These are phyloP conservation scores for Hebeloma cylindrosporum DNA, from an alignment of 768 basidiomycete genomes.

Conservation along the genomic window DNA sequence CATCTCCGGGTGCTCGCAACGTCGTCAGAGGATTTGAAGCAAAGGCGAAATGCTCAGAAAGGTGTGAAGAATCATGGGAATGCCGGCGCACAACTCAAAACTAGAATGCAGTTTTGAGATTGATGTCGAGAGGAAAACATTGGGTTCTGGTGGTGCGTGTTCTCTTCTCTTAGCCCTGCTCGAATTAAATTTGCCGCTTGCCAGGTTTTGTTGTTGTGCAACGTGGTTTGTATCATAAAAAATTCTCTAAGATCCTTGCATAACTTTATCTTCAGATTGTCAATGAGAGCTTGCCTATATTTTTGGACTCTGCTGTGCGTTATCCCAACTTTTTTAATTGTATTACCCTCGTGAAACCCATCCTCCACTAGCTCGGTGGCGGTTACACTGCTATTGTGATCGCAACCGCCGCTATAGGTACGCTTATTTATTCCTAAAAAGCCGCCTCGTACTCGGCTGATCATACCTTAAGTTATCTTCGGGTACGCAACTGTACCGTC, in stretches of 20 bases:
- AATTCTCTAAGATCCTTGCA: neutral
- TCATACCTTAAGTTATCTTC: conserved; percentile 61
- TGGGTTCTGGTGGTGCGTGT: conserved; percentile 87
- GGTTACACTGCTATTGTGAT: conserved; percentile 74
- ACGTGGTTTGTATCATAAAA: conserved; percentile 61
- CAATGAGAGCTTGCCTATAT: conserved; percentile 83
- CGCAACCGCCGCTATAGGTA: conserved; percentile 72
- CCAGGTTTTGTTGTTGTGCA: conserved; percentile 82
- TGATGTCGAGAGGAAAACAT: conserved; percentile 70
- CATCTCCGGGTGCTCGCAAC: conserved; percentile 83
- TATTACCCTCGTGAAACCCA: neutral
- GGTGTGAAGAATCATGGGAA: conserved; percentile 38
- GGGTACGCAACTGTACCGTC: conserved; percentile 50
- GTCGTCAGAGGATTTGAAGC: conserved; percentile 69
- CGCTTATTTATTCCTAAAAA: conserved; percentile 13
- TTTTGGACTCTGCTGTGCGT: conserved; percentile 71
- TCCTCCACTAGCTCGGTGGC: conserved; percentile 44
- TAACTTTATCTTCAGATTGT: conserved; percentile 49
- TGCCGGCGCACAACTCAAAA: neutral
- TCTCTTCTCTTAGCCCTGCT: neutral
- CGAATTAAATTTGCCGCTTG: neutral
- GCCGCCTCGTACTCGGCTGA: neutral
- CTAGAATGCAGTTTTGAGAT: conserved; percentile 42
- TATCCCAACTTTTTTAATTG: neutral
- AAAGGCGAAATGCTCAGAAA: conserved; percentile 69